These are phyloP conservation scores for Cerrena zonata DNA, from an alignment of 1,284 basidiomycete species.

Conservation along the genomic window DNA sequence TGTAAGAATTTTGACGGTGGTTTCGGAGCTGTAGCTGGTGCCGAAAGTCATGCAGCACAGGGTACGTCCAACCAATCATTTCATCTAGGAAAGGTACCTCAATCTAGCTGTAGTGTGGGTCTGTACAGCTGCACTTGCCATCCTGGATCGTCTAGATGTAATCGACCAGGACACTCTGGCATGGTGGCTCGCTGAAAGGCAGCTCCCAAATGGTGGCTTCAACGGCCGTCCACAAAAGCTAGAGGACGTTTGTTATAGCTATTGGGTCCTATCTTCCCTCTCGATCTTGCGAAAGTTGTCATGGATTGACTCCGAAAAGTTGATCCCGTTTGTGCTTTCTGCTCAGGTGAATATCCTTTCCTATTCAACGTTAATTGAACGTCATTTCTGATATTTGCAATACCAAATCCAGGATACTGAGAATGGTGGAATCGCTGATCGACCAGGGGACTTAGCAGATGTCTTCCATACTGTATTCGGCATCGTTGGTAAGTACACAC, in stretches of 20 bases:
- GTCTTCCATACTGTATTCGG: slow-evolving; percentile 97
- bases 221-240: slow-evolving; percentile 96
- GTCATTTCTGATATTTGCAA: slow-evolving; percentile 3
- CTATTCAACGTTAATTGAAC: slow-evolving; percentile 14
- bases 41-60: slow-evolving; percentile 88
- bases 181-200: slow-evolving; percentile 92
- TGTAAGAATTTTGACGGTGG: slow-evolving; percentile 96
- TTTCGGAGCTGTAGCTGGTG: slow-evolving; percentile 80
- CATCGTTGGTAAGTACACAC: slow-evolving; percentile 63
- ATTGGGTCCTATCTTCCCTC: slow-evolving; percentile 90
- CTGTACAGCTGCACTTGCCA: slow-evolving; percentile 81
- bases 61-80: slow-evolving; percentile 42
- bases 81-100: background rate
- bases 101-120: slow-evolving; percentile 71
- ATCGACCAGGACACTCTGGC: slow-evolving; percentile 73
- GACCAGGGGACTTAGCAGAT: slow-evolving; percentile 89
- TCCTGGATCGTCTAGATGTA: slow-evolving; percentile 75
- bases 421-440: slow-evolving; percentile 87
- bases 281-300: slow-evolving; percentile 78
- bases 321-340: slow-evolving; percentile 78
- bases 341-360: too few species aligned
- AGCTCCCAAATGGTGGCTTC: slow-evolving; percentile 87
- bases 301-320: slow-evolving; percentile 89
- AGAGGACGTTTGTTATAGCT: slow-evolving; percentile 98
- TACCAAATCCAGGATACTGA: slow-evolving; percentile 67